A percentile compares a stretch with the other conserved stretches of the same genome.
These are phyloP conservation scores for Aspergillus chevalieri DNA, from an alignment of 2,329 filamentous ascomycete species.

Conservation along the genomic window DNA sequence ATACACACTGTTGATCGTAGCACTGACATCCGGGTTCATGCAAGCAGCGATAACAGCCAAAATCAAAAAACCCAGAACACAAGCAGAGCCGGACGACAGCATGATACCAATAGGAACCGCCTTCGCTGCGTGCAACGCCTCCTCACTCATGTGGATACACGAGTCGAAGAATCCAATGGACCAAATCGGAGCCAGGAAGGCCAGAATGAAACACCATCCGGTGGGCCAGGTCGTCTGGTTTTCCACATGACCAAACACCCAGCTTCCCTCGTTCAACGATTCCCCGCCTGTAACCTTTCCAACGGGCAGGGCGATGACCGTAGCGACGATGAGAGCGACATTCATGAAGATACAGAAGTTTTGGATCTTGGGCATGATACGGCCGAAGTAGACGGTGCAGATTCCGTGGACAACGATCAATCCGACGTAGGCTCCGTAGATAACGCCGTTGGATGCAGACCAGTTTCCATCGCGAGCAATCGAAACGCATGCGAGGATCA, in stretches of 20 bases:
- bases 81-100: conserved; percentile 47
- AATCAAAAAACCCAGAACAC: conserved; percentile 53
- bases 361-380: conserved; percentile 55
- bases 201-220: conserved; percentile 55
- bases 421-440: conserved; percentile 54
- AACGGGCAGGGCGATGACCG: conserved; percentile 53
- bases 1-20: conserved; percentile 45
- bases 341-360: conserved; percentile 52
- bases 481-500: conserved; percentile 50
- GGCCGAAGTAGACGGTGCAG: conserved; percentile 48
- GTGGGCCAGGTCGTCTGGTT: conserved; percentile 55
- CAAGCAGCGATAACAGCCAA: conserved; percentile 53
- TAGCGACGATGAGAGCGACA: conserved; percentile 50
- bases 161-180: conserved; percentile 51
- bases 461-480: conserved; percentile 53
- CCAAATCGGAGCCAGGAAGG: conserved; percentile 59
- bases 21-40: conserved; percentile 49
- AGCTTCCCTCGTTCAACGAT: conserved; percentile 34
- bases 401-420: conserved; percentile 51
- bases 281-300: conserved; percentile 33
- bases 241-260: conserved; percentile 52
- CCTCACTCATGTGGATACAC: conserved; percentile 56
- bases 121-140: conserved; percentile 54
- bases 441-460: conserved; percentile 49
- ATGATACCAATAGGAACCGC: conserved; percentile 57